phyloP scores from a whole-genome alignment of 2,329 filamentous ascomycete genomes.

The Exophiala aquamarina region DNA sequence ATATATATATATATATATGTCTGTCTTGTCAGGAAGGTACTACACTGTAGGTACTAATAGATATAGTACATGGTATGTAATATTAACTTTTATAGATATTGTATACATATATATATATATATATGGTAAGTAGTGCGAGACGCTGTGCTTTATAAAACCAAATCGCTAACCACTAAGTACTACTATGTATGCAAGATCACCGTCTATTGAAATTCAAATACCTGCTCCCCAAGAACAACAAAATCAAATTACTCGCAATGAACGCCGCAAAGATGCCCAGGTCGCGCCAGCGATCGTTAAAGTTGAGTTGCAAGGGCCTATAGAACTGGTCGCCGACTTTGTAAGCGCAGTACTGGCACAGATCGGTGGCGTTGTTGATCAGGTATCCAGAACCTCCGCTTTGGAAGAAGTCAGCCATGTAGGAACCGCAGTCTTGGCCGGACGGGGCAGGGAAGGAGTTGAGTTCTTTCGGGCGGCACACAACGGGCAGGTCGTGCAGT shows the following conservation, averaged over 20 bases:
- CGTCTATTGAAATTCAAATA: constrained; percentile 31
- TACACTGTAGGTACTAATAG: too few species aligned
- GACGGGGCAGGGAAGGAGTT: constrained; percentile 67
- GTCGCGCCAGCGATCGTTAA: constrained; percentile 74
- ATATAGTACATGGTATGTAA: too few species aligned
- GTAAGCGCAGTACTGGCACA: constrained; percentile 81
- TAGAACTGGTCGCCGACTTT: constrained; percentile 81
- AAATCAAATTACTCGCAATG: constrained; percentile 64
- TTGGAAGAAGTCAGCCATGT: constrained; percentile 71
- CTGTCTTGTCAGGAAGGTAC: too few species aligned
- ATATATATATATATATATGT: too few species aligned
- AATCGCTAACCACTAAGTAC: too few species aligned
- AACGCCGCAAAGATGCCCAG: constrained; percentile 76
- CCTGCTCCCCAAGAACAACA: constrained; percentile 28
- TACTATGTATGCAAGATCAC: too few species aligned
- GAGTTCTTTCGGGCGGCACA: constrained; percentile 61
- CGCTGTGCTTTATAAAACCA: too few species aligned
- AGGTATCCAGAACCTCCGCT: constrained; percentile 71
- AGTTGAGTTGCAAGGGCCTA: constrained; percentile 63
- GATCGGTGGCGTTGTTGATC: constrained; percentile 61
- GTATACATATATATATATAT: too few species aligned
- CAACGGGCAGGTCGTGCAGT: constrained; percentile 64
- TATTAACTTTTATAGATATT: too few species aligned
- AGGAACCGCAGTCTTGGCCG: constrained; percentile 69
- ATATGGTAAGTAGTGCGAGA: too few species aligned